Percentiles rank a stretch among this genome's conserved stretches.
Evolutionary conservation across 1,139 yeast species (phyloP).

Genomic region (Suzukiozyma palmioleophila): DNA sequence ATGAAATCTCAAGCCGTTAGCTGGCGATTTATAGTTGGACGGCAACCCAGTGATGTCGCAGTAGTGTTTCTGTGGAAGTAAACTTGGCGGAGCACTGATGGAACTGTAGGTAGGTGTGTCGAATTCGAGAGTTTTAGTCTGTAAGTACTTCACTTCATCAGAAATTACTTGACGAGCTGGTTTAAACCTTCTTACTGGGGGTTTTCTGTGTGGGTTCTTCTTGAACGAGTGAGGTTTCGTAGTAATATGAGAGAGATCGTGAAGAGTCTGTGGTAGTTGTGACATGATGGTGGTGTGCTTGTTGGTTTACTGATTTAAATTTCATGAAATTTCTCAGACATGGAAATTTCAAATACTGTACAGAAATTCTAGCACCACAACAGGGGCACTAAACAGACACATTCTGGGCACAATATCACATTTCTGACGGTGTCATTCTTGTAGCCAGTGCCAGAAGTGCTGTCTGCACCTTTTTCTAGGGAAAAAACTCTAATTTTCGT

Average conservation of each 20-base stretch:
- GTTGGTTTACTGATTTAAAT: too few relatives aligned
- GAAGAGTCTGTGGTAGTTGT: constrained; percentile 17
- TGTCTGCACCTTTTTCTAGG: too few relatives aligned
- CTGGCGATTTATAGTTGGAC: constrained; percentile 72
- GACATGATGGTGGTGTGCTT: constrained; percentile 5
- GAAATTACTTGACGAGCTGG: constrained; percentile 69
- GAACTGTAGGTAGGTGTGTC: constrained; percentile 58
- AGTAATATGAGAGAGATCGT: constrained; percentile 37
- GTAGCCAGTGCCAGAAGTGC: too few relatives aligned
- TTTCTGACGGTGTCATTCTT: too few relatives aligned
- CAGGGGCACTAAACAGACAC: too few relatives aligned
- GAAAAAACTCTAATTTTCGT: too few relatives aligned
- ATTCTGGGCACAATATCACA: too few relatives aligned
- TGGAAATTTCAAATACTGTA: too few relatives aligned
- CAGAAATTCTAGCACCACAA: too few relatives aligned
- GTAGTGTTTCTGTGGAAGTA: constrained; percentile 75
- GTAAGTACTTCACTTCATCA: constrained; percentile 70
- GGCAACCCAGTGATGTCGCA: constrained; percentile 93
- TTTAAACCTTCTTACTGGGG: constrained; percentile 57
- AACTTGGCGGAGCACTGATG: constrained; percentile 83
- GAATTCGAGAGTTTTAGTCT: constrained; percentile 35
- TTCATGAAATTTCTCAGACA: too few relatives aligned
- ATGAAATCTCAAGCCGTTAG: constrained; percentile 73
- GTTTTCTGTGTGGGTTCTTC: constrained; percentile 39
- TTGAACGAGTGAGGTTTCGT: constrained; percentile 52